Evolutionary conservation across 2,329 filamentous ascomycete species (phyloP).

Genomic region (Neonectria coccinea): DNA sequence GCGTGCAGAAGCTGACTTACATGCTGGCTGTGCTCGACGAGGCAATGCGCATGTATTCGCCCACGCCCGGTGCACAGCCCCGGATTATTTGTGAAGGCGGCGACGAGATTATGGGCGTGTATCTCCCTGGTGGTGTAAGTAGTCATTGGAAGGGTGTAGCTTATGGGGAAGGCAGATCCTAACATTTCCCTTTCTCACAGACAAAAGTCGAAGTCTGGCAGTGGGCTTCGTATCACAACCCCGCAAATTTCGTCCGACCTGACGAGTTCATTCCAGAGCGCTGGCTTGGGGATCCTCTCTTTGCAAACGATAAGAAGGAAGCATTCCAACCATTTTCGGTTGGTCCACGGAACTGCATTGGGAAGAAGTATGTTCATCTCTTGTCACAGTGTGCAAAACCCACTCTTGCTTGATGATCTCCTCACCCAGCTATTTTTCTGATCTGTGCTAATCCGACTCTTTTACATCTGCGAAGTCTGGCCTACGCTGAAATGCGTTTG

Average conservation of each 20-base stretch:
- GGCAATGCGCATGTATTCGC: constrained; percentile 54
- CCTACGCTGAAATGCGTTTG: constrained; percentile 12
- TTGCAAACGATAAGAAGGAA: constrained; percentile 53
- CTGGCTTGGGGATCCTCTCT: constrained; percentile 43
- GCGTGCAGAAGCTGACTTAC: constrained; percentile 31
- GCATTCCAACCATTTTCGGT: constrained; percentile 60
- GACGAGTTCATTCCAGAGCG: constrained; percentile 28
- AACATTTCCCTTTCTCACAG: constrained; percentile 11
- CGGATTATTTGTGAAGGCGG: constrained; percentile 49
- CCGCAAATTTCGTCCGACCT: constrained; percentile 29
- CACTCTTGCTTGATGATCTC: neutral
- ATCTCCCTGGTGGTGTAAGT: constrained; percentile 48
- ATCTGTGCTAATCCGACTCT: neutral
- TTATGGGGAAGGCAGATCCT: neutral
- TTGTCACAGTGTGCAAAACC: neutral
- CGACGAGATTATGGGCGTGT: constrained; percentile 43
- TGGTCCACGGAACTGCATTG: constrained; percentile 63
- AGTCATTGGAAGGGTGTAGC: neutral
- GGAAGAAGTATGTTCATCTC: constrained; percentile 56
- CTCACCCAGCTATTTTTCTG: neutral
- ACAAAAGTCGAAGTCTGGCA: constrained; percentile 28
- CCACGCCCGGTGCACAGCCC: constrained; percentile 33
- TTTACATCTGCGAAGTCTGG: neutral
- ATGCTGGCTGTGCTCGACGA: constrained; percentile 56
- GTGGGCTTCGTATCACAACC: constrained; percentile 26